Evolutionary conservation across 768 basidiomycete species (phyloP).

Genomic region (Amanita brunnescens): DNA sequence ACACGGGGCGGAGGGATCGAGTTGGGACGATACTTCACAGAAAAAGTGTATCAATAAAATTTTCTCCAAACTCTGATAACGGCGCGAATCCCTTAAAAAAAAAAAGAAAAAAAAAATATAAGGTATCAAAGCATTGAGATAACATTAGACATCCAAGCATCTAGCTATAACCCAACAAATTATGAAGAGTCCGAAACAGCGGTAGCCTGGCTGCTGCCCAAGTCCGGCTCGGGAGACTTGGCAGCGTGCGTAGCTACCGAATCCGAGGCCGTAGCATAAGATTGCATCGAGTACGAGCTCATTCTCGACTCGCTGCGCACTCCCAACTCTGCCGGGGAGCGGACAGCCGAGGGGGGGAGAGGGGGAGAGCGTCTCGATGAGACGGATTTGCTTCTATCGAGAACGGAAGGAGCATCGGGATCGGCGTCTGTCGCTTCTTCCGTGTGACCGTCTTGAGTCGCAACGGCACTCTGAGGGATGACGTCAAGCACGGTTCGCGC

Average conservation of each 20-base stretch:
- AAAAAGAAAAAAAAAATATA: not conserved
- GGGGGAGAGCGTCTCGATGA: slow-evolving; percentile 13
- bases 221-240: not conserved
- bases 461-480: not conserved
- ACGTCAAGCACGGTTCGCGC: not conserved
- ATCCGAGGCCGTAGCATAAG: slow-evolving; percentile 27
- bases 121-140: not conserved
- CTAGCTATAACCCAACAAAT: not conserved
- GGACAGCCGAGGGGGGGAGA: slow-evolving; percentile 13
- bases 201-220: too few species aligned
- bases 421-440: not conserved
- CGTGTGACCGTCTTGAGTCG: not conserved
- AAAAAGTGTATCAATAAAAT: slow-evolving; percentile 8
- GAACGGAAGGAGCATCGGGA: not conserved
- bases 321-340: slow-evolving; percentile 10
- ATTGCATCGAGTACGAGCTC: slow-evolving; percentile 20
- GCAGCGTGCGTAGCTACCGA: slow-evolving; percentile 11
- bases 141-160: too few species aligned
- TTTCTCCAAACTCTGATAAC: too few species aligned
- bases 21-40: slow-evolving; percentile 5
- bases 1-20: not conserved
- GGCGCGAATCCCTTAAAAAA: too few species aligned
- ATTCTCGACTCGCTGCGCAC: slow-evolving; percentile 15
- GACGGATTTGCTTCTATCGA: slow-evolving; percentile 7
- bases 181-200: not conserved